Evolutionary conservation across 2,329 filamentous ascomycete genomes (phyloP), one percentile per base, ranked within the genome.

Genomic region (Epichloe gansuensis): DNA sequence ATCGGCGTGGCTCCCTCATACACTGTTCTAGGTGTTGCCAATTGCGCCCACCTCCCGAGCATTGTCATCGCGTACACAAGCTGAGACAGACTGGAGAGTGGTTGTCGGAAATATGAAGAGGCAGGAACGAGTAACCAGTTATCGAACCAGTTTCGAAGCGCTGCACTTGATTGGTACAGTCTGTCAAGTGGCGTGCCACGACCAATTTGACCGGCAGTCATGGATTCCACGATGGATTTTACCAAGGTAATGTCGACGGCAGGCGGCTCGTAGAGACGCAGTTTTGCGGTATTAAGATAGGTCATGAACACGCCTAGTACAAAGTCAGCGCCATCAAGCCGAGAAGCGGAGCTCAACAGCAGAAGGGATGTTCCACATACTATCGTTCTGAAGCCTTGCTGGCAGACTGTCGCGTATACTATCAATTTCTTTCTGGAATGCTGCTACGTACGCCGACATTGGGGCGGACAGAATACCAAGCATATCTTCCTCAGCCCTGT

Each of bases 21-120:
- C 42, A 67, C 54, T 0, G 63, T 61, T 23, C 67, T 67, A 0
- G 69, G 69, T 0, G 68, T 69, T 0, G 72, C 65, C 0, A 77
- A 65, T 44, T 74, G 75, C 5, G 73, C 71, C 75, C 75, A 78
- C 6, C 75, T 69, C 1, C 73, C 70, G 0, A 78, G 65, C 68
- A 77, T 75, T 4, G 69, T 73, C 43, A 76, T 62, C n/a, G 69
- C 72, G 50, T 77, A 75, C 3, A 78, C 69, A 0, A 79, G 62
- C 51, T 79, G 73, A 1, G 70, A 62, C 37, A 68, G 73, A 0
- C 70, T 59, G 0, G 71, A 64, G 8, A 77, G 71, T 0, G 77
- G 74, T 25, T 77, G 64, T 34, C 69, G 66, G 53, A 72, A 71
- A 52, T 75, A 77, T 3, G 67, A 62, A 0, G 62, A 57, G 0